These are phyloP conservation scores for Ceratobasidium sp. DNA, from an alignment of 1,284 basidiomycete species.

Conservation along the genomic window DNA sequence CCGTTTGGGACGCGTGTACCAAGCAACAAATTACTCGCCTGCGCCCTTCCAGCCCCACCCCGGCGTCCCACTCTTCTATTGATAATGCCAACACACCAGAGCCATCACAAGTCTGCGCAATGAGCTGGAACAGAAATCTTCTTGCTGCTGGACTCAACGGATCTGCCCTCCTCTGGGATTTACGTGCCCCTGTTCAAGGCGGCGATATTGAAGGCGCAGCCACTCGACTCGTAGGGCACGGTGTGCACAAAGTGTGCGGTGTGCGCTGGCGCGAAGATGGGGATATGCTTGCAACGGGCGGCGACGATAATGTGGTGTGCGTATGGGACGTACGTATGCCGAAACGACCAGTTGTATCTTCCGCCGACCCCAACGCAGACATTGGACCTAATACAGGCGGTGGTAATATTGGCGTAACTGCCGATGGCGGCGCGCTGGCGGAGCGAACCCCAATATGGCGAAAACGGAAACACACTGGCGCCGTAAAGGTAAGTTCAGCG, in stretches of 20 bases:
- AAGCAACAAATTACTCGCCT: conserved; percentile 20
- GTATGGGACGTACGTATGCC: conserved; percentile 89
- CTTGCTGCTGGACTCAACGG: conserved; percentile 75
- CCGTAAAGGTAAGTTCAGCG: conserved; percentile 74
- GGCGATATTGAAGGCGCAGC: not conserved
- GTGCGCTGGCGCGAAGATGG: conserved; percentile 86
- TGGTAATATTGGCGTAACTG: too few relatives aligned
- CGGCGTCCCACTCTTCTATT: not conserved
- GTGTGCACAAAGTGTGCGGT: conserved; percentile 86
- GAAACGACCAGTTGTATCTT: conserved; percentile 44
- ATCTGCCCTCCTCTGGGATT: conserved; percentile 36
- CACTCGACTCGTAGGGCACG: conserved; percentile 18
- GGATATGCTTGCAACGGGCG: conserved; percentile 90
- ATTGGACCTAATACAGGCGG: conserved; percentile 54
- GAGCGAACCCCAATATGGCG: conserved; percentile 69
- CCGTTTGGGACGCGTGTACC: conserved; percentile 20
- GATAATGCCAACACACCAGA: not conserved
- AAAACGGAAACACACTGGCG: conserved; percentile 93
- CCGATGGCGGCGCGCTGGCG: conserved; percentile 73
- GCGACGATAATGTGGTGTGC: conserved; percentile 97
- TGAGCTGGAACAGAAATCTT: conserved; percentile 90
- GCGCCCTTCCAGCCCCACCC: not conserved
- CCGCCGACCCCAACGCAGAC: not conserved
- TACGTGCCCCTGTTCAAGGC: conserved; percentile 6
- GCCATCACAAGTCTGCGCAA: conserved; percentile 76